phyloP scores from a whole-genome alignment of 495 filamentous ascomycete genomes.

The Eremomyces bilateralis region DNA sequence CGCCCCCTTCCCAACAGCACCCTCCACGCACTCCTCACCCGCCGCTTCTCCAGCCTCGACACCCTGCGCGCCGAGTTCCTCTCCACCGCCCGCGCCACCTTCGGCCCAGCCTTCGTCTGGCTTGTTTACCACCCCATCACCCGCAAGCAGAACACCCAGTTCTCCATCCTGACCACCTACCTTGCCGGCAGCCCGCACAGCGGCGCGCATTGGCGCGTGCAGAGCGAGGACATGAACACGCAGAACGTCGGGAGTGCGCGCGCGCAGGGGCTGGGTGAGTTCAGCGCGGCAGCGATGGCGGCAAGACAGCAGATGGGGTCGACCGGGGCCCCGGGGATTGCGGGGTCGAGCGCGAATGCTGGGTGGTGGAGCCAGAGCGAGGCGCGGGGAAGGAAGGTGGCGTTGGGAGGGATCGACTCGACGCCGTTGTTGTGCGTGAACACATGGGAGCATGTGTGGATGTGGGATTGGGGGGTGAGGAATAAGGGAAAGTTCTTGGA shows the following conservation, averaged over 20 bases:
- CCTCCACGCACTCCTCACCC: conserved; percentile 3
- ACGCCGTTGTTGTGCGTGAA: conserved; percentile 72
- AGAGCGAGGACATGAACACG: conserved; percentile 64
- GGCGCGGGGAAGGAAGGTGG: conserved; percentile 22
- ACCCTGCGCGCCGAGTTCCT: conserved; percentile 61
- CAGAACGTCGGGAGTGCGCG: conserved; percentile 12
- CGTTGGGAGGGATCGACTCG: conserved; percentile 39
- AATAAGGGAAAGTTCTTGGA: conserved; percentile 60
- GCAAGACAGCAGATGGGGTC: conserved; percentile 5
- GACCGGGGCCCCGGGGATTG: too few species aligned
- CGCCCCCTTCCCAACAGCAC: conserved; percentile 2
- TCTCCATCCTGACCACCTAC: conserved; percentile 75
- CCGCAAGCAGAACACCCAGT: conserved; percentile 12
- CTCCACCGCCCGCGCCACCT: conserved; percentile 71
- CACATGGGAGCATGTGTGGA: conserved; percentile 89
- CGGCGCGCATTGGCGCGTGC: conserved; percentile 59
- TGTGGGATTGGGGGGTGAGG: conserved; percentile 60
- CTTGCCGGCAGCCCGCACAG: conserved; percentile 76
- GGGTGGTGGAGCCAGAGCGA: conserved; percentile 24
- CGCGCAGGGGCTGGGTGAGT: not conserved
- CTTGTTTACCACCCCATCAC: conserved; percentile 29
- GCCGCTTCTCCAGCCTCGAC: conserved; percentile 56
- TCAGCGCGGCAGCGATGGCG: conserved; percentile 24
- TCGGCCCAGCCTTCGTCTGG: conserved; percentile 94
- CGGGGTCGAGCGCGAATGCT: conserved; percentile 10